phyloP scores from a whole-genome alignment of 2,329 filamentous ascomycete genomes.

The Colletotrichum somersetense region DNA sequence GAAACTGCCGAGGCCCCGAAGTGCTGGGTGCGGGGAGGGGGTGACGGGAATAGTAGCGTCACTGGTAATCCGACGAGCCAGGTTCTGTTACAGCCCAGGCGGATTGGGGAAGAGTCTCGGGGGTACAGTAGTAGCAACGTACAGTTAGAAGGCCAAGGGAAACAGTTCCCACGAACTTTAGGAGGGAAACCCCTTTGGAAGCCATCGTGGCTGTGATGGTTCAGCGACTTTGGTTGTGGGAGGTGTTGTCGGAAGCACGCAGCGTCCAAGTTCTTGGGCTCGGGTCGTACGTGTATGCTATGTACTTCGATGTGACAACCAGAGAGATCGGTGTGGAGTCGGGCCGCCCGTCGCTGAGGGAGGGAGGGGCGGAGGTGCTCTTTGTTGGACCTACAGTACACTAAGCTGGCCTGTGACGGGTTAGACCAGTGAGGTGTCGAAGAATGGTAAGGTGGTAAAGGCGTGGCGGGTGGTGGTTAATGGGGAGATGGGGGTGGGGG shows the following conservation, averaged over 20 bases:
- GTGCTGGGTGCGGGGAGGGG: constrained; percentile 27
- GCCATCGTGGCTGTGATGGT: constrained; percentile 63
- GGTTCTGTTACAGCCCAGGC: constrained; percentile 15
- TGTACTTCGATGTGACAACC: constrained; percentile 16
- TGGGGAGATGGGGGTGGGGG: constrained; percentile 17
- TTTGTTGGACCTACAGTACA: constrained; percentile 20
- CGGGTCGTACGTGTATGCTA: not conserved
- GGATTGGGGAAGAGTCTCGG: not conserved
- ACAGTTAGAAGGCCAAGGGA: constrained; percentile 91
- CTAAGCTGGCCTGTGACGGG: constrained; percentile 18
- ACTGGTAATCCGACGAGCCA: constrained; percentile 25
- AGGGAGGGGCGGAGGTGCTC: constrained; percentile 18
- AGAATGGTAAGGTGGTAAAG: not conserved
- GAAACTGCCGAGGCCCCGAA: not conserved
- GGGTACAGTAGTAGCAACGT: constrained; percentile 54
- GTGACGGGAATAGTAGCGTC: constrained; percentile 36
- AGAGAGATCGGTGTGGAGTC: constrained; percentile 1
- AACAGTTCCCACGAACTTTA: constrained; percentile 94
- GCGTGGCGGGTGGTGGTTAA: constrained; percentile 5
- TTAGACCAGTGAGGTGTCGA: not conserved
- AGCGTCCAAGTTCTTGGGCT: constrained; percentile 23
- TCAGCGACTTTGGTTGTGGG: constrained; percentile 6
- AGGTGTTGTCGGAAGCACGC: constrained; percentile 9
- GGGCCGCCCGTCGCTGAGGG: constrained; percentile 25
- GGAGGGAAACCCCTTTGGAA: constrained; percentile 77